phyloP scores from a whole-genome alignment of 192 early-diverging fungal genomes.

The Funneliformis mosseae region DNA sequence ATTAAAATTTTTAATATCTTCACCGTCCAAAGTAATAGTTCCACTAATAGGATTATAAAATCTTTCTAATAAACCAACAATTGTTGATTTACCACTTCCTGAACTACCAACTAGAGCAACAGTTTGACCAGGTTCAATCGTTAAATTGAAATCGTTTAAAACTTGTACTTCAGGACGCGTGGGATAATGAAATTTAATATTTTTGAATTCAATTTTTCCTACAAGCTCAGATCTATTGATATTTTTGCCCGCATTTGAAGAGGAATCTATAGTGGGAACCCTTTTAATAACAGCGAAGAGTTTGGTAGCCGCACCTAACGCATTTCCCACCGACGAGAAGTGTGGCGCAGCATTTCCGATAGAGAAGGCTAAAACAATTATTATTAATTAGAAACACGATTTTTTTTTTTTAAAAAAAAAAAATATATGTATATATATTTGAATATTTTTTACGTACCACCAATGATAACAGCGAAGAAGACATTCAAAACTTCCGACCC shows the following conservation, averaged over 20 bases:
- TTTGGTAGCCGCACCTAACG: slow-evolving; percentile 80
- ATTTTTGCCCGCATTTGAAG: slow-evolving; percentile 44
- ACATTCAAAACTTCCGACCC: slow-evolving; percentile 70
- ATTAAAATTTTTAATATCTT: slow-evolving; percentile 75
- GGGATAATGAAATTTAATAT: slow-evolving; percentile 86
- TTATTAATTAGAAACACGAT: background rate
- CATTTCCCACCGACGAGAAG: slow-evolving; percentile 72
- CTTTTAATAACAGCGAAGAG: slow-evolving; percentile 86
- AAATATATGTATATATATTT: no score
- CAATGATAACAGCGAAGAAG: slow-evolving; percentile 90
- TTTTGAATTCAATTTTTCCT: slow-evolving; percentile 73
- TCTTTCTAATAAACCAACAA: slow-evolving; percentile 79
- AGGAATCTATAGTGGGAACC: slow-evolving; percentile 73
- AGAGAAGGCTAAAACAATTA: slow-evolving; percentile 14
- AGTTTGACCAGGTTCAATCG: slow-evolving; percentile 73
- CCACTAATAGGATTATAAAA: slow-evolving; percentile 77
- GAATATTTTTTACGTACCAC: slow-evolving; percentile 37
- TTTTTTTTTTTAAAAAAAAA: background rate
- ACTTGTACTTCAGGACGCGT: slow-evolving; percentile 80
- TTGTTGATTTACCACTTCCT: slow-evolving; percentile 88
- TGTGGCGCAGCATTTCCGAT: slow-evolving; percentile 60
- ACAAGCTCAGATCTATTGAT: slow-evolving; percentile 44
- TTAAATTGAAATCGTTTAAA: slow-evolving; percentile 72
- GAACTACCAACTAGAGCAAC: slow-evolving; percentile 56
- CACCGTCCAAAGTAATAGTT: slow-evolving; percentile 71